Base-by-base conservation (phyloP, 2,329 filamentous ascomycete species). In the Talaromyces sp. region DNA sequence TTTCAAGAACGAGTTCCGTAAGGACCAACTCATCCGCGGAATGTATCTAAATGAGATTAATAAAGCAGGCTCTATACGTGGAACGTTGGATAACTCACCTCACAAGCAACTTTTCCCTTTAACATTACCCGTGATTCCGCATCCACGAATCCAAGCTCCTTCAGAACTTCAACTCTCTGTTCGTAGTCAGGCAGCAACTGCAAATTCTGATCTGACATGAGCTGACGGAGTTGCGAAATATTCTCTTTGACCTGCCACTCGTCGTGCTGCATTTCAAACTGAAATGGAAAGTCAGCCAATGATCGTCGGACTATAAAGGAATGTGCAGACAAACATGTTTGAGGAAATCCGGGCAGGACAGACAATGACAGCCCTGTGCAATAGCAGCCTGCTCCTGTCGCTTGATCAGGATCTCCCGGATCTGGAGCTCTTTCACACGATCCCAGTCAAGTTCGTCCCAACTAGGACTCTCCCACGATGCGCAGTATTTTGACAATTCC, bases 41-140 rank as follows among this genome's bases (percentile, higher is more conserved):
- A 77, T 98, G 95, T 64, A 99, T 93, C 80, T 84, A 66, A 21
- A 40, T 46, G n/a, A 11, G 14, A 14, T 21, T 31, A 42, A 57
- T 7, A 28, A 42, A 39, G 54, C n/a, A 25, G 39, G 21, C 55
- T 46, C 39, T 25, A 8, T 39, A 50, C 9, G 4, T 23, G 5
- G 4, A 6, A 21, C 28, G 9, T 18, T 5, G 7, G 25, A 12
- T 12, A 54, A 69, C 74, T 67, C 73, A 84, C 82, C 77, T 99
- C 95, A 78, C 95, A 99, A 4, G 95, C 95, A 23, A 99, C 95
- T 76, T 98, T 98, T 76, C 95, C 95, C 79, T 99, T 99, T 66
- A 99, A 85, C 78, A 96, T 91, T 42, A 99, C 96, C 23, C 93
- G 88, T 4, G 88, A 88, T 50, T 89, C 87, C 3, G 90, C 87